Evolutionary conservation across 345 rosid genomes (phyloP).

Genomic region (Arabidopsis arenosa): DNA sequence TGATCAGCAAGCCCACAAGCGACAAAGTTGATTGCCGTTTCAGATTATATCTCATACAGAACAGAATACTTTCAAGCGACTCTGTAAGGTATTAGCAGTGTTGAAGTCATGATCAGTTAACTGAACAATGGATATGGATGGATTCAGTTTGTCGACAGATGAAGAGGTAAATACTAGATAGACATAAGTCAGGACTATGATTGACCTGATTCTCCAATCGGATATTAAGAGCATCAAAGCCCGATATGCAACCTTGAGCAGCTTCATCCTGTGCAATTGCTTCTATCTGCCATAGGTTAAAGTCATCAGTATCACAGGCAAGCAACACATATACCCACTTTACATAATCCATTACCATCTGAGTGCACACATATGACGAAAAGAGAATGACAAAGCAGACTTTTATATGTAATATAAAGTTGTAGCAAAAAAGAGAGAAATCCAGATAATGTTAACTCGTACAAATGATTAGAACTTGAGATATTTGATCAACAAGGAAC

Average conservation of each 20-base stretch:
- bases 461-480: not conserved
- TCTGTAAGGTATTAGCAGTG: constrained; percentile 17
- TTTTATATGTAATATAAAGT: not conserved
- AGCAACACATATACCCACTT: constrained; percentile 2
- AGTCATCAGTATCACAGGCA: constrained; percentile 8
- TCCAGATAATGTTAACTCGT: not conserved
- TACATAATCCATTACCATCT: not conserved
- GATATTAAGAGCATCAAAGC: constrained; percentile 71
- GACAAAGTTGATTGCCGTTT: constrained; percentile 7
- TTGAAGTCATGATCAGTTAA: constrained; percentile 9
- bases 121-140: not conserved
- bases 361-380: constrained; percentile 9
- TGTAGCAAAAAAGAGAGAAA: not conserved
- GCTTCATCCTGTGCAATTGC: constrained; percentile 75
- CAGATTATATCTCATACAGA: constrained; percentile 4
- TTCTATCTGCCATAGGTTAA: constrained; percentile 57
- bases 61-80: not conserved
- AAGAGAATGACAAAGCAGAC: not conserved
- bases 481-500: not conserved
- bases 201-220: constrained; percentile 79
- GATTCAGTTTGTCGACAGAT: not conserved
- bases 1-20: not conserved
- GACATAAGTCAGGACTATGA: constrained; percentile 20
- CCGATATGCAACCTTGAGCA: constrained; percentile 74
- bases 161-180: not conserved